These are phyloP conservation scores for Hypholoma sublateritium DNA, from an alignment of 768 basidiomycete species.

Conservation along the genomic window DNA sequence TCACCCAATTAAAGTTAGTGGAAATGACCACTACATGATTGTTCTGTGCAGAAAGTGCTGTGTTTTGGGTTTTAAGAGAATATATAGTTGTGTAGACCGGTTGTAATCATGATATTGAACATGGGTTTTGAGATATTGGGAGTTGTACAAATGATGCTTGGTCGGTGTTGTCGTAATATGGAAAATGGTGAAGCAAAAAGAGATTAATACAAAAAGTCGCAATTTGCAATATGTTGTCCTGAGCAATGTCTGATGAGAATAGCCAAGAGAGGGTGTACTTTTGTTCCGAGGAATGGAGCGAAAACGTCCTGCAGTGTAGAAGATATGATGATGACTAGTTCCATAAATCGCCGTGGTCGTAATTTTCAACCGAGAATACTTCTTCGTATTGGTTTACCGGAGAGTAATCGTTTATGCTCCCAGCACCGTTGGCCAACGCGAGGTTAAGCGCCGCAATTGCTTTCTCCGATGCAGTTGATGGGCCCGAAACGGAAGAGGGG, in stretches of 20 bases:
- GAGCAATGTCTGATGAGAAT: neutral
- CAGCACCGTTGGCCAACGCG: conserved; percentile 27
- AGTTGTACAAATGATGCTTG: conserved; percentile 5
- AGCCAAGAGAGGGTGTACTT: neutral
- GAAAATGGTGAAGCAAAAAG: conserved; percentile 2
- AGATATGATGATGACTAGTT: conserved; percentile 7
- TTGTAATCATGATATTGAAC: neutral
- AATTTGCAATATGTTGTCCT: neutral
- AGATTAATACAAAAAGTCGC: conserved; percentile 6
- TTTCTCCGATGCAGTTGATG: conserved; percentile 18
- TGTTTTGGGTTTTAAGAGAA: neutral
- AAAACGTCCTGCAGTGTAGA: neutral
- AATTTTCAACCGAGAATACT: conserved; percentile 15
- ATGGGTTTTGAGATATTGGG: neutral
- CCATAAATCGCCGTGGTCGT: conserved; percentile 25
- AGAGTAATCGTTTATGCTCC: conserved; percentile 28
- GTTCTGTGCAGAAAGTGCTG: neutral
- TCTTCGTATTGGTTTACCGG: conserved; percentile 19
- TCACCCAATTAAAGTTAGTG: no score
- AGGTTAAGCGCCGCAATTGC: conserved; percentile 24
- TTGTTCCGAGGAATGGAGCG: neutral
- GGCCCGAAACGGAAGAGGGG: neutral
- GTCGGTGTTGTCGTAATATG: neutral
- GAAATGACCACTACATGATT: no score
- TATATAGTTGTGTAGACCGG: neutral